These are phyloP conservation scores for Fagus sylvatica DNA, from an alignment of 306 rosid genomes.

Conservation along the genomic window DNA sequence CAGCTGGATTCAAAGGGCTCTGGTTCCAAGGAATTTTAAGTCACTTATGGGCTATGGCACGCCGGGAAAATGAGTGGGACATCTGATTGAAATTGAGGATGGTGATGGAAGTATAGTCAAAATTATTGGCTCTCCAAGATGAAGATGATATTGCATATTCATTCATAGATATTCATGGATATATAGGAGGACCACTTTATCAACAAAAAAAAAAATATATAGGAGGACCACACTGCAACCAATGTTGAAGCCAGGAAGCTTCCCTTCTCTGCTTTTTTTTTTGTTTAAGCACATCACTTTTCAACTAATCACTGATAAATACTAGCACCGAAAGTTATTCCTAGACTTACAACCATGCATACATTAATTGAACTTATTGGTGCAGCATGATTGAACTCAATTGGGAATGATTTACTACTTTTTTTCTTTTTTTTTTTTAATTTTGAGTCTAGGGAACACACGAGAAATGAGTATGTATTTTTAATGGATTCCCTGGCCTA, in stretches of 20 bases:
- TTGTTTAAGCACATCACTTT: too few relatives aligned
- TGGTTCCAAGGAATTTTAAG: neutral
- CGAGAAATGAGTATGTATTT: too few relatives aligned
- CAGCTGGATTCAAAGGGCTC: conserved; percentile 28
- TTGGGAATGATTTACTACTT: too few relatives aligned
- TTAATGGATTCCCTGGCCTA: too few relatives aligned
- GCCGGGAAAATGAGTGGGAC: neutral
- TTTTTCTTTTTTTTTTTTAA: too few relatives aligned
- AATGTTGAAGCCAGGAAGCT: neutral
- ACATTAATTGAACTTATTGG: too few relatives aligned
- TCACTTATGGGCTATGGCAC: neutral
- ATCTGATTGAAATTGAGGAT: neutral
- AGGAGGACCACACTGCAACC: neutral
- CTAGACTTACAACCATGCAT: too few relatives aligned
- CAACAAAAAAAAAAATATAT: neutral
- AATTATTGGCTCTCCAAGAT: neutral
- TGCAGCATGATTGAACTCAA: too few relatives aligned
- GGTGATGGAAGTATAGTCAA: neutral
- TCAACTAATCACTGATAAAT: too few relatives aligned
- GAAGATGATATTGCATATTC: neutral
- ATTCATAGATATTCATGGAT: neutral
- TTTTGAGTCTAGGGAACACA: too few relatives aligned
- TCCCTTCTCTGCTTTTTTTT: neutral
- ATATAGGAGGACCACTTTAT: too few relatives aligned
- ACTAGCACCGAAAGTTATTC: too few relatives aligned